Base-by-base conservation (phyloP, 148 eudicot species). In the Camellia sinensis region DNA sequence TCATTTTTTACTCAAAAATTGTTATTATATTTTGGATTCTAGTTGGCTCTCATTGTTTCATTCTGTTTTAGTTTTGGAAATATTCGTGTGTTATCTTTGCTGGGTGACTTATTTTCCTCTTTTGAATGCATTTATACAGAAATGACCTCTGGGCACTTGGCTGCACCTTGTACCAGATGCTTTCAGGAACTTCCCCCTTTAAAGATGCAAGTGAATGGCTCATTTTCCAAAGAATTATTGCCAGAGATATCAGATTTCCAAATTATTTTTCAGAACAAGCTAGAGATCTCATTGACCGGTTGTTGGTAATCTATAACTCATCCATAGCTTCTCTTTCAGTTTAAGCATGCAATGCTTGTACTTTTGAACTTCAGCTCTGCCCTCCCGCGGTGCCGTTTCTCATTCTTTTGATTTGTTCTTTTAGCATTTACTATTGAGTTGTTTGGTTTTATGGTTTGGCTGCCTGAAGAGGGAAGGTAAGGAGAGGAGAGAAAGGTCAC, bases 141-240 rank as follows among this genome's bases (percentile, higher is more conserved):
- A 96, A 94, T 79, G 99, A 96, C 85, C 92, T 94, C 43, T 96
- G 99, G 99, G 99, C 99, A 63, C 97, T 96, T 78, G 99, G 99
- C 72, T 96, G 99, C 91, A 96, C 98, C 60, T 80, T 96, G 87
- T 96, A 92, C 85, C 98, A 96, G 88, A 96, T 96, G 99, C 94
- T 96, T 67, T 94, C 99, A 69, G 99, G 98, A 83, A 92, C 91
- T 74, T 96, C 99, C 79, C 99, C 99, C 50, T 96, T 96, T 77
- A 96, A 96, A 94, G 99, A 96, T 87, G 93, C 95, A 40, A 96
- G 98, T 74, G 99, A 96, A 81, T 96, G 99, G 99, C 93, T 96
- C 22, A 94, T 96, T 82, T 96, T 96, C 78, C 99, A 96, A 86
- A 89, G 91, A 85, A 96, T 96, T 75, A 89, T 92, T 77, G 97